Percentiles rank a stretch among this genome's conserved stretches.
Conservation (phyloP, 2,329 filamentous ascomycete genomes). For the Escovopsis weberi region DNA sequence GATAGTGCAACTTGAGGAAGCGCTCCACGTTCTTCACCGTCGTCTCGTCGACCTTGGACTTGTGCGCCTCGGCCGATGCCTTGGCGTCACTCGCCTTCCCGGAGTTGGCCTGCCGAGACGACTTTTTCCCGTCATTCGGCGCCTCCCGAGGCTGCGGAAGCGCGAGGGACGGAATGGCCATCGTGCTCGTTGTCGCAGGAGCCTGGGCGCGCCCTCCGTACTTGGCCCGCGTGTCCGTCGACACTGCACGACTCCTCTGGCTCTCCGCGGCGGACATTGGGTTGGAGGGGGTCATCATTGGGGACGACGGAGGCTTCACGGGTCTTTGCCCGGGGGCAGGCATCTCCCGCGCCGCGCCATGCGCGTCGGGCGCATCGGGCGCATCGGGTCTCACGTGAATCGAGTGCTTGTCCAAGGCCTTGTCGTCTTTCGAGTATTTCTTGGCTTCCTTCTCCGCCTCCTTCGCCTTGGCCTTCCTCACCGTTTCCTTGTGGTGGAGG, state of each 20-base stretch:
- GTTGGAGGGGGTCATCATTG: neutral
- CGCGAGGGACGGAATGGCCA: neutral
- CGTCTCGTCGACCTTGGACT: constrained; percentile 4
- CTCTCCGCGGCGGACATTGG: neutral
- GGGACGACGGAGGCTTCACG: neutral
- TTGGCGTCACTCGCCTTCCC: constrained; percentile 1
- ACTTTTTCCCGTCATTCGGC: constrained; percentile 2
- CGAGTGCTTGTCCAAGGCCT: neutral
- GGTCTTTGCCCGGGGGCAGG: neutral
- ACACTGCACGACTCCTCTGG: neutral
- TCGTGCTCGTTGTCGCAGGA: neutral
- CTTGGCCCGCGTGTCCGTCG: neutral
- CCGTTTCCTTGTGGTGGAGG: constrained; percentile 7
- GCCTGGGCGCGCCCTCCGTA: neutral
- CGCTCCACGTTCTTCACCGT: constrained; percentile 4
- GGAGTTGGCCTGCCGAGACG: neutral
- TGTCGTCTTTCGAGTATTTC: constrained; percentile 4
- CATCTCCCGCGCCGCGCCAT: neutral
- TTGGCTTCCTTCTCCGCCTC: constrained; percentile 3
- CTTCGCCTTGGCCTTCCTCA: constrained; percentile 1
- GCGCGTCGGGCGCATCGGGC: neutral
- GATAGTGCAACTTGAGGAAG: constrained; percentile 12
- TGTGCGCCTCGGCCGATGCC: constrained; percentile 3
- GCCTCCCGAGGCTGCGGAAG: neutral
- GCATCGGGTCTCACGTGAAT: neutral